Evolutionary conservation across 1,284 basidiomycete species (phyloP).

Genomic region (Neolentinus lepideus): DNA sequence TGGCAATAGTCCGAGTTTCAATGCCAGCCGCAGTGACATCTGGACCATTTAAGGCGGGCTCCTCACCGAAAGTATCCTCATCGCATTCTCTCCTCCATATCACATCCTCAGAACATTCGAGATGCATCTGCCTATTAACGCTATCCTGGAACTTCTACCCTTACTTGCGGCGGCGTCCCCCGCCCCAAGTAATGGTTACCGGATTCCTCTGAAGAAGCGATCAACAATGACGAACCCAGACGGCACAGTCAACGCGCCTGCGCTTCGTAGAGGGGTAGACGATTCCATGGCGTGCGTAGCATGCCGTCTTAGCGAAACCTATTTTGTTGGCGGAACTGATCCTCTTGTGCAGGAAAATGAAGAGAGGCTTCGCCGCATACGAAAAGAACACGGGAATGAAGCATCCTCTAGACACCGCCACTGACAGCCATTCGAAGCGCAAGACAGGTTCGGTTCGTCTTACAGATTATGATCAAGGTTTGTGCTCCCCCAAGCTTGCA

Average conservation of each 20-base stretch:
- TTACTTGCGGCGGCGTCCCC: slow-evolving; percentile 7
- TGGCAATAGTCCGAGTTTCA: too few relatives aligned
- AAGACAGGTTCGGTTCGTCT: slow-evolving; percentile 1
- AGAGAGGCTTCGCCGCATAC: slow-evolving; percentile 6
- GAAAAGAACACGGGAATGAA: slow-evolving; percentile 5
- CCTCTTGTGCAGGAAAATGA: slow-evolving; percentile 3
- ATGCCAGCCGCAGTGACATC: too few relatives aligned
- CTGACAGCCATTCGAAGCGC: background rate
- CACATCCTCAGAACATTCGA: background rate
- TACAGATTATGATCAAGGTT: slow-evolving; percentile 4
- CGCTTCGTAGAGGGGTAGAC: slow-evolving; percentile 8
- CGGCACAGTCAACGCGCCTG: slow-evolving; percentile 8
- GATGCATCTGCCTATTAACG: slow-evolving; percentile 13
- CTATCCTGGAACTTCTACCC: slow-evolving; percentile 9
- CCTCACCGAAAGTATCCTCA: background rate
- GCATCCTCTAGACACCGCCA: slow-evolving; percentile 4
- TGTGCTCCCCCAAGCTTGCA: background rate
- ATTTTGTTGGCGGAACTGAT: background rate
- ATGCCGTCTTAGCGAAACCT: background rate
- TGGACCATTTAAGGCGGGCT: too few relatives aligned
- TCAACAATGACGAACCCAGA: slow-evolving; percentile 9
- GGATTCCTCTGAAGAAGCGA: slow-evolving; percentile 13
- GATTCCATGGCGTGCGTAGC: slow-evolving; percentile 10
- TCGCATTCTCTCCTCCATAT: background rate
- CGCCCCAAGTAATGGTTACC: too few relatives aligned